Base-by-base conservation (phyloP, 805 yeast species). In the Citeromyces nyonsensis region DNA sequence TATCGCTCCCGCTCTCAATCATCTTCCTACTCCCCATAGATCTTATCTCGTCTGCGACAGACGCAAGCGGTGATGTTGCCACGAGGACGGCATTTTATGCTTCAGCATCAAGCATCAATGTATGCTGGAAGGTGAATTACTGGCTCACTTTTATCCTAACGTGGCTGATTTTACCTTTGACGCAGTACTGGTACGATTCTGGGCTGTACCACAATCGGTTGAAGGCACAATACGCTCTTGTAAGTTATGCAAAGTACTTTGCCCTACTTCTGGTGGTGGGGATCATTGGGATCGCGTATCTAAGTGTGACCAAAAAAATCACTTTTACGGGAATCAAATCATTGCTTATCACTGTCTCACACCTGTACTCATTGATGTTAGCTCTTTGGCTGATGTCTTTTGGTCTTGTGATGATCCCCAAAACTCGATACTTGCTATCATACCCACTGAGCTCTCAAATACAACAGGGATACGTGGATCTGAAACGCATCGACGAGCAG, bases 331-430 rank as follows among this genome's bases (percentile, higher is more conserved):
- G 73, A 25, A 52, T 83, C 41, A 77, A 74, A 47, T 63, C 74
- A 22, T 63, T 83, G 52, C 61, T 78, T 12, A 77, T 83, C 38
- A 86, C 91, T 0, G 44, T 79, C 8, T 70, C 91, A 1, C 91
- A 83, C 48, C 73, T 78, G 13, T 83, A 82, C 48, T 69, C 93
- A 0, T 59, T 83, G 45, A 59, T 76, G 2, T 45, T 83, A 24
- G 85, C 88, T 2, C 62, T 80, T 14, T 81, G 91, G 88, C 55
- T 83, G 36, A 73, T 83, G 80, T 81, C 88, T 3, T 86, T 82
- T 49, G 94, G 94, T 0, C 52, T 80, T 31, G 66, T 80, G 11
- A 63, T 66, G 29, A 59, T 81, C 2, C 93, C 94, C 0, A 61
- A 80, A 36, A 49, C 31, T 10, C 33, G 31, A 20, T 53, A 44